Evolutionary conservation across 768 basidiomycete species (phyloP), one percentile per base, ranked within the genome.

Genomic region (Strobilomyces echinocephalus): DNA sequence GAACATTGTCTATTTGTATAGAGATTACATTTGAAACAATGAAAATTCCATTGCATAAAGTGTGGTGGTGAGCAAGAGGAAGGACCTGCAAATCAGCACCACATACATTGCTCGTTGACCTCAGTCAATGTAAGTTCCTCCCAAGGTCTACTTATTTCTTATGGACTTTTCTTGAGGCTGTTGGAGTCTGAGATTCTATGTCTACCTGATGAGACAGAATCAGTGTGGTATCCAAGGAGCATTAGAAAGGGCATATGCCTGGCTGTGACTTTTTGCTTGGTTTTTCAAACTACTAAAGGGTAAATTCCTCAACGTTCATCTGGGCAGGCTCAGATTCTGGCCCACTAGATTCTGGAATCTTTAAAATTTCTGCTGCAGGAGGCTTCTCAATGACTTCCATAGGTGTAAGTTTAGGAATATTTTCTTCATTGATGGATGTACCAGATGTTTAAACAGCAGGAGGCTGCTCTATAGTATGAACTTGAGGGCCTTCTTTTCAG

Each of bases 41-140:
- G n/a, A n/a, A n/a, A n/a, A n/a, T n/a, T n/a, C n/a, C n/a, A n/a
- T n/a, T n/a, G n/a, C n/a, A n/a, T n/a, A n/a, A n/a, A n/a, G n/a
- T n/a, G n/a, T n/a, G n/a, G n/a, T n/a, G n/a, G 35, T 61, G 53
- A 64, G 46, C 10, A 14, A 9, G 20, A 15, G 28, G 30, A 33
- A n/a, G n/a, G n/a, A n/a, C 6, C 24, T 28, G 4, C 21, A 36
- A 16, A n/a, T 30, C 7, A 28, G 16, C 7, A 14, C 28, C 18
- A 18, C 60, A 21, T 31, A 79, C 82, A 72, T 61, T 75, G 71
- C 30, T 87, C 87, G 8, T 69, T 67, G n/a, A 54, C 33, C 2
- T 71, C 69, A 21, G 54, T 53, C 1, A 59, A 38, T 10, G 40
- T 44, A 7, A 63, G 61, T 12, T 65, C 65, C 4, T 65, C 67